Evolutionary conservation across 108 stramenopile species (phyloP), one percentile per base, ranked within the genome.

Genomic region (Nitzschia sp.): DNA sequence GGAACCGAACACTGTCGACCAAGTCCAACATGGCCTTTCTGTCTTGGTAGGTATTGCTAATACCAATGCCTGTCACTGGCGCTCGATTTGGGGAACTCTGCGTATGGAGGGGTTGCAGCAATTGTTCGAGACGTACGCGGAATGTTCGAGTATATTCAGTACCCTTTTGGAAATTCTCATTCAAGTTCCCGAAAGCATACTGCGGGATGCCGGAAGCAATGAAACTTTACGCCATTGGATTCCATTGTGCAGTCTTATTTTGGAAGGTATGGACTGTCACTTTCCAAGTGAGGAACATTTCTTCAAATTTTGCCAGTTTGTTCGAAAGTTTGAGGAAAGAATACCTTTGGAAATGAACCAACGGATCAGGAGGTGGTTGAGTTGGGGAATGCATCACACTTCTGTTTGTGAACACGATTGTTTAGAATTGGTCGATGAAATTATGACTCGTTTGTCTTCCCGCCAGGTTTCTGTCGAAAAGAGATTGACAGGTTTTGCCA

Each of bases 211-310:
- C 9, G 61, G 43, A 62, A 42, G 42, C 43, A 62, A 62, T 2
- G 61, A 62, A 20, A 9, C 24, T 5, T 42, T 62, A 24, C 61
- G 61, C 42, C 14, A 17, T 48, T 62, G 61, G 61, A 62, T 62
- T 41, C 43, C 61, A 62, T 21, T 62, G 17, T 62, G 61, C 42
- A 42, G 43, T 46, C 21, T 62, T 20, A 41, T 62, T 62, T 39
- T 62, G 37, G 22, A 25, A 10, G 43, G 61, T 10, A n/a, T 62
- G n/a, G 61, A 62, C 11, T 12, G 20, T 44, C 43, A 38, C 61
- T 22, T 44, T 10, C 22, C 22, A 44, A 21, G 22, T 8, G 11
- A 20, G 15, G 42, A 62, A 10, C 7, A 43, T 44, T 62, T 62
- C 43, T 24, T 25, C 11, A 12, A 8, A 8, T 62, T 62, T 46